Evolutionary conservation across 2,329 filamentous ascomycete species (phyloP).

Genomic region (Botrytis medusae): DNA sequence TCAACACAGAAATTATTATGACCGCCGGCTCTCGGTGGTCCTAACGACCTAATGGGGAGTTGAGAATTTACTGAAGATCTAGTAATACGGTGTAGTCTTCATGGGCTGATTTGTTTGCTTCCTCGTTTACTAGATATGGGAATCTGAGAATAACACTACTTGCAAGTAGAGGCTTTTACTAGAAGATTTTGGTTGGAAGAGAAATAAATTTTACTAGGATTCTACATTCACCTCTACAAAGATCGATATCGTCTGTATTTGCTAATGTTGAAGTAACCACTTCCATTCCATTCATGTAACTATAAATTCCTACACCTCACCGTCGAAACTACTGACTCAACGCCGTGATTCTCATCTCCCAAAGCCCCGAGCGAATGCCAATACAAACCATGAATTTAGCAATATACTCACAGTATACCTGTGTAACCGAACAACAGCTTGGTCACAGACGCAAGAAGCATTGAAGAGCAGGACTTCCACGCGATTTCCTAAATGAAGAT

Average conservation of each 20-base stretch:
- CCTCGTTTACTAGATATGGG: background rate
- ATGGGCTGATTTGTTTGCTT: background rate
- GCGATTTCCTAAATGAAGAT: background rate
- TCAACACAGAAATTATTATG: background rate
- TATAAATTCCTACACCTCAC: rapidly evolving
- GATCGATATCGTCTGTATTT: background rate
- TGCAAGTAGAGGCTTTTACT: background rate
- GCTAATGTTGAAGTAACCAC: background rate
- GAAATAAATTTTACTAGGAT: background rate
- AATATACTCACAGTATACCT: background rate
- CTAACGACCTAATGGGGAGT: background rate
- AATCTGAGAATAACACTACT: background rate
- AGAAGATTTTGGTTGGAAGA: background rate
- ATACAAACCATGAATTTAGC: background rate
- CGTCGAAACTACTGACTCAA: background rate
- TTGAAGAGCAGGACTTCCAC: background rate
- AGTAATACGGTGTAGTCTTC: background rate
- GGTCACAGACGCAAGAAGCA: background rate
- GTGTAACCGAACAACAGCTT: background rate
- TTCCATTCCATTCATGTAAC: background rate
- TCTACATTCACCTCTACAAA: background rate
- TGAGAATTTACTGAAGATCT: background rate
- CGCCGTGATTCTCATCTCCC: background rate
- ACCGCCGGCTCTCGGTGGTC: background rate
- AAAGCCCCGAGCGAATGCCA: background rate